These are phyloP conservation scores for Arthrobotrys sphaeroides DNA, from an alignment of 2,329 filamentous ascomycete genomes.

Conservation along the genomic window DNA sequence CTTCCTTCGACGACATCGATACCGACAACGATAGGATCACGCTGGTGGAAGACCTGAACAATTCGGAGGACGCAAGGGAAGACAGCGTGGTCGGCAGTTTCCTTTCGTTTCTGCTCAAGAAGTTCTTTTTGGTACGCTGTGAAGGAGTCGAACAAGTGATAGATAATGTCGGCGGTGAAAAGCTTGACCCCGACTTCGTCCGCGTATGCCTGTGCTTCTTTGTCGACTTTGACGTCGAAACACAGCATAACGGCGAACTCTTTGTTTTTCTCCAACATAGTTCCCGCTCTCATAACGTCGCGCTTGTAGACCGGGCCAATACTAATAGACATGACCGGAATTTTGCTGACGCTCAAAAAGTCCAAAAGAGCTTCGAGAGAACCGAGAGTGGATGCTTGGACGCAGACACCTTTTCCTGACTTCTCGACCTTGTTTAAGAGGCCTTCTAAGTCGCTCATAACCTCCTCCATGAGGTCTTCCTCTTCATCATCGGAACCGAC, in stretches of 20 bases:
- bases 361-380: constrained; percentile 95
- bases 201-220: constrained; percentile 89
- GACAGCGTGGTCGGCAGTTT: constrained; percentile 92
- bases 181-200: constrained; percentile 96
- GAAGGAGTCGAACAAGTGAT: constrained; percentile 96
- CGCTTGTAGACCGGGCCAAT: constrained; percentile 98
- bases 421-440: constrained; percentile 91
- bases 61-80: constrained; percentile 93
- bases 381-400: constrained; percentile 96
- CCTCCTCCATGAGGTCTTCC: constrained; percentile 94
- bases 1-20: constrained; percentile 94
- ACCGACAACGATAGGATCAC: constrained; percentile 90
- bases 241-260: constrained; percentile 90
- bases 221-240: constrained; percentile 99
- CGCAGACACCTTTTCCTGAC: constrained; percentile 90
- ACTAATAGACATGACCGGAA: constrained; percentile 94
- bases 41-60: constrained; percentile 98
- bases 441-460: constrained; percentile 91
- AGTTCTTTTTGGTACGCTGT: constrained; percentile 92
- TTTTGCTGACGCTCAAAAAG: constrained; percentile 95
- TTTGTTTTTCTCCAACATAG: constrained; percentile 60
- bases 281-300: constrained; percentile 90
- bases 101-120: constrained; percentile 91
- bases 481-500: constrained; percentile 96
- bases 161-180: constrained; percentile 98